Evolutionary conservation across 2,329 filamentous ascomycete species (phyloP).

Genomic region (Truncatella angustata): DNA sequence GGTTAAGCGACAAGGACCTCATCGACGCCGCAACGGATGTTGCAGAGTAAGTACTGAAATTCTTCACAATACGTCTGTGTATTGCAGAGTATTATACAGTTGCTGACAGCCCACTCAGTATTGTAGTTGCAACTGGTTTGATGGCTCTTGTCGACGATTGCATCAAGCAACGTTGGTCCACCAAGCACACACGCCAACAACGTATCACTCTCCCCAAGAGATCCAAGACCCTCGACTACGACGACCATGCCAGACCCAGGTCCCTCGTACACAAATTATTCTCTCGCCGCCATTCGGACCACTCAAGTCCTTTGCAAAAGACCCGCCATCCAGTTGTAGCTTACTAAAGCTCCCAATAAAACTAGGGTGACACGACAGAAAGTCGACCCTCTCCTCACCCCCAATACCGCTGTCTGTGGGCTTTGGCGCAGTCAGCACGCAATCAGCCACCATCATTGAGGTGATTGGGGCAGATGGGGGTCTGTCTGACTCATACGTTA

Average conservation of each 20-base stretch:
- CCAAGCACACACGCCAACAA: slow-evolving; percentile 37
- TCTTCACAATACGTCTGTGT: not conserved
- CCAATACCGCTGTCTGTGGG: not conserved
- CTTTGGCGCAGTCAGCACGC: not conserved
- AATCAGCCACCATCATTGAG: too few relatives aligned
- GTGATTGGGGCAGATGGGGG: too few relatives aligned
- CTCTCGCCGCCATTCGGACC: slow-evolving; percentile 39
- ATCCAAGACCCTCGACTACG: slow-evolving; percentile 27
- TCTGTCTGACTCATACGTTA: slow-evolving; percentile 5
- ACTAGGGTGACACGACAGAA: slow-evolving; percentile 15
- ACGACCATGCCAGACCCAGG: slow-evolving; percentile 27
- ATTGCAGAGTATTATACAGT: not conserved
- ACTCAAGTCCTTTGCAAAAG: slow-evolving; percentile 36
- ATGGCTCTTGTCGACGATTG: slow-evolving; percentile 87
- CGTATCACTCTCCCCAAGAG: slow-evolving; percentile 35
- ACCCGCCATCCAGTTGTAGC: slow-evolving; percentile 32
- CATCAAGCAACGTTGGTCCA: slow-evolving; percentile 75
- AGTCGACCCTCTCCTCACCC: slow-evolving; percentile 8
- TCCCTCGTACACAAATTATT: slow-evolving; percentile 39
- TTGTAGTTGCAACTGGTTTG: slow-evolving; percentile 86
- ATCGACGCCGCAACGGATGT: slow-evolving; percentile 73
- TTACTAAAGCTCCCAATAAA: slow-evolving; percentile 24
- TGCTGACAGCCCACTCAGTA: slow-evolving; percentile 47
- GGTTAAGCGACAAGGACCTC: slow-evolving; percentile 75
- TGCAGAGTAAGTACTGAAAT: slow-evolving; percentile 66